These are phyloP conservation scores for Ganoderma boninense DNA, from an alignment of 1,284 basidiomycete genomes.

Conservation along the genomic window DNA sequence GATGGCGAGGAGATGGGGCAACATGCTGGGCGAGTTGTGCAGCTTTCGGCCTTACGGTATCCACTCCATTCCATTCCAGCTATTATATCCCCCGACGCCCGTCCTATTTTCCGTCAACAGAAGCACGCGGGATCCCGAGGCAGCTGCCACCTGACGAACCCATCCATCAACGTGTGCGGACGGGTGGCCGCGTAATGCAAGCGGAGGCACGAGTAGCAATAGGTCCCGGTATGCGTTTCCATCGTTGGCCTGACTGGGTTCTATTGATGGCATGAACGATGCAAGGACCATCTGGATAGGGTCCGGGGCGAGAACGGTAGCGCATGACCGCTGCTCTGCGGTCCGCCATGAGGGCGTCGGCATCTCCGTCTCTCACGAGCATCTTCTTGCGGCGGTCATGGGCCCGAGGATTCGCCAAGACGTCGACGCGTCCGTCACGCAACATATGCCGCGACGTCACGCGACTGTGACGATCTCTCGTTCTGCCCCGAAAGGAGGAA, in stretches of 20 bases:
- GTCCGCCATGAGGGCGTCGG: neutral
- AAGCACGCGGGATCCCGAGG: neutral
- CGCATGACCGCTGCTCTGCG: neutral
- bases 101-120: no score
- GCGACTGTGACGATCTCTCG: neutral
- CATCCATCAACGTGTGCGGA: neutral
- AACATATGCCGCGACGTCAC: neutral
- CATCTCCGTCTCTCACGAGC: neutral
- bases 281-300: neutral
- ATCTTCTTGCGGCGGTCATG: neutral
- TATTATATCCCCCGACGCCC: neutral
- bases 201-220: neutral
- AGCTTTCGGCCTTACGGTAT: neutral
- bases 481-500: no score
- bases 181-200: neutral
- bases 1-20: constrained; percentile 10
- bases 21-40: constrained; percentile 1
- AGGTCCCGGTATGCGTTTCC: neutral
- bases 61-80: neutral
- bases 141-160: neutral
- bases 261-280: neutral
- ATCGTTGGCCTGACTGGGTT: no score
- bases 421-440: constrained; percentile 1
- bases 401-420: constrained; percentile 1
- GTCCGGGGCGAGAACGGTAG: neutral